A percentile compares a stretch with the other conserved stretches of the same genome.
phyloP scores from a whole-genome alignment of 2,329 filamentous ascomycete species.

The Myrmaecium sp. region DNA sequence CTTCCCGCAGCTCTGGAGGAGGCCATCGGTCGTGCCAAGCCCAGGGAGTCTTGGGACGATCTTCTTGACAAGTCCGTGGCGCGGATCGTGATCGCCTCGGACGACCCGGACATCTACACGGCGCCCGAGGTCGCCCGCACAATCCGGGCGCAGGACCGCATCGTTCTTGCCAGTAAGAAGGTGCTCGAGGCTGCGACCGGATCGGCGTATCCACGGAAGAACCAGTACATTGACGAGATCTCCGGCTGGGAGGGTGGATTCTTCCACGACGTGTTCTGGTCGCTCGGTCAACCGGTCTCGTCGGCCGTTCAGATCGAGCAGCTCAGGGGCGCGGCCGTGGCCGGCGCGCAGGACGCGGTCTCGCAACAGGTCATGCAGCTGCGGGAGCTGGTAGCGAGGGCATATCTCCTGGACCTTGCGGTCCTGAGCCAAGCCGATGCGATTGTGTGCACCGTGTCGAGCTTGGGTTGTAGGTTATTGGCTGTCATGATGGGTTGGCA shows the following conservation, averaged over 20 bases:
- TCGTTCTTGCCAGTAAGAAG: slow-evolving; percentile 53
- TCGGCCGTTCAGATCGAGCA: slow-evolving; percentile 19
- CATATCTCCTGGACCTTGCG: slow-evolving; percentile 65
- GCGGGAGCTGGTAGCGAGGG: slow-evolving; percentile 58
- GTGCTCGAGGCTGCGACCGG: slow-evolving; percentile 23
- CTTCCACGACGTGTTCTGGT: slow-evolving; percentile 68
- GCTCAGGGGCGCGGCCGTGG: slow-evolving; percentile 24
- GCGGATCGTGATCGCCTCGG: slow-evolving; percentile 52
- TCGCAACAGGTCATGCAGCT: slow-evolving; percentile 41
- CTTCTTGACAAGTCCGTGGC: slow-evolving; percentile 12
- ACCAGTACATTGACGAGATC: slow-evolving; percentile 53
- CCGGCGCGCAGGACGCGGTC: slow-evolving; percentile 8
- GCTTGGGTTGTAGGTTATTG: slow-evolving; percentile 49
- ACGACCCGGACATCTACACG: slow-evolving; percentile 61
- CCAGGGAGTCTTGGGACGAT: too few relatives aligned
- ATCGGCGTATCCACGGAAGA: slow-evolving; percentile 25
- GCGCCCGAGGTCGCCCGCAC: slow-evolving; percentile 41
- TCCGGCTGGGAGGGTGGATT: slow-evolving; percentile 84
- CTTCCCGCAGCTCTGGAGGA: neutral
- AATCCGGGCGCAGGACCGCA: slow-evolving; percentile 54
- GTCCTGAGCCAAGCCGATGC: slow-evolving; percentile 53
- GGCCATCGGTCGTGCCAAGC: neutral
- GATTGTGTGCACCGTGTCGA: slow-evolving; percentile 61
- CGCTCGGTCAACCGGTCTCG: slow-evolving; percentile 39
- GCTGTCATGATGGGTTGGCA: slow-evolving; percentile 85